phyloP scores from a whole-genome alignment of 106 monocot genomes.

The Apostasia shenzhenica region DNA sequence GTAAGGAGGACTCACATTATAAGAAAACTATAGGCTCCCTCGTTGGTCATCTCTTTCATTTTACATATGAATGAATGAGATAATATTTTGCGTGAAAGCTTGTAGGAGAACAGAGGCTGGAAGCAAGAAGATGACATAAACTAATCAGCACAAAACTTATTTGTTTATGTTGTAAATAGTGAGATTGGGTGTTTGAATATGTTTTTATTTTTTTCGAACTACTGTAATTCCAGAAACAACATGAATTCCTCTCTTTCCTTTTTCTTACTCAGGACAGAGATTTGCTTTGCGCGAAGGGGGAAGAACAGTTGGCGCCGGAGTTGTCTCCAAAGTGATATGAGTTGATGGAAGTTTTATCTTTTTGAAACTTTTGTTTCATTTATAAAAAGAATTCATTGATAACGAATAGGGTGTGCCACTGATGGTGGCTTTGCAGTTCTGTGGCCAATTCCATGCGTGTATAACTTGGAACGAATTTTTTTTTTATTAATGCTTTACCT shows the following conservation, averaged over 20 bases:
- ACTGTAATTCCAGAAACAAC: background rate
- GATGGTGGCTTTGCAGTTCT: background rate
- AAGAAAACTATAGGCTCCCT: too few relatives aligned
- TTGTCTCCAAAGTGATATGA: slow-evolving; percentile 72
- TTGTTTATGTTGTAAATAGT: too few relatives aligned
- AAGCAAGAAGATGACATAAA: too few relatives aligned
- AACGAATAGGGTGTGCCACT: background rate
- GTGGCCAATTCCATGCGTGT: background rate
- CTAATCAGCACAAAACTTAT: too few relatives aligned
- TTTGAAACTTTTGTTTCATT: background rate
- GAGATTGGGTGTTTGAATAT: too few relatives aligned
- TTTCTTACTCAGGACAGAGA: slow-evolving; percentile 52
- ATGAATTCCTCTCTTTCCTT: background rate
- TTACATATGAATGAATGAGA: too few relatives aligned
- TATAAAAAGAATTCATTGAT: background rate
- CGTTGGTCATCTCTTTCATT: too few relatives aligned
- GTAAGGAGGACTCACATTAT: too few relatives aligned
- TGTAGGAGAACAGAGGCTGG: too few relatives aligned
- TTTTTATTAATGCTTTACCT: background rate
- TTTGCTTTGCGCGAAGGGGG: slow-evolving; percentile 79
- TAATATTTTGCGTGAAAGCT: too few relatives aligned
- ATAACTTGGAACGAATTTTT: background rate
- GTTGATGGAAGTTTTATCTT: slow-evolving; percentile 18
- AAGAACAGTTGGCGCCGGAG: slow-evolving; percentile 76
- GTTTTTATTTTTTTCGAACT: too few relatives aligned